Percentiles rank a stretch among this genome's conserved stretches.
phyloP scores from a whole-genome alignment of 2,329 filamentous ascomycete species.

The Xylariaceae sp. region DNA sequence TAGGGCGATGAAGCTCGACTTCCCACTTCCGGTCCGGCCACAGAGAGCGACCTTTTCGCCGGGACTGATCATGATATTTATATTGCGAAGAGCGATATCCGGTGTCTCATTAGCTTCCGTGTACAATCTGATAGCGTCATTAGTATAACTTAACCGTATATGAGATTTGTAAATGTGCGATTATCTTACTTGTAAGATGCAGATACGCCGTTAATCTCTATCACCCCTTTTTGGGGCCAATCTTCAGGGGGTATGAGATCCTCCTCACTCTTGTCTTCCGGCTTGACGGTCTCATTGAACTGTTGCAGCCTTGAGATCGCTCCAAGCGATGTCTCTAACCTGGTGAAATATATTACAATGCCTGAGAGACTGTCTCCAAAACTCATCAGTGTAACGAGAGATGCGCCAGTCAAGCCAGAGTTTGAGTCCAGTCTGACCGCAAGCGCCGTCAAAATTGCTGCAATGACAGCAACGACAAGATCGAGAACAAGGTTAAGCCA shows the following conservation, averaged over 20 bases:
- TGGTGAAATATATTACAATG: constrained; percentile 39
- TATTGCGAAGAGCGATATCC: too few species aligned
- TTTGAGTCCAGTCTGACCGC: constrained; percentile 32
- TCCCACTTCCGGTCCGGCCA: constrained; percentile 42
- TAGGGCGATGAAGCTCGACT: constrained; percentile 47
- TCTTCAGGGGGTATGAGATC: constrained; percentile 30
- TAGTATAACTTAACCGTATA: too few species aligned
- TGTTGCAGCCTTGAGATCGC: constrained; percentile 40
- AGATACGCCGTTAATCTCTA: constrained; percentile 33
- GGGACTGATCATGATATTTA: background rate
- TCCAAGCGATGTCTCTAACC: constrained; percentile 43
- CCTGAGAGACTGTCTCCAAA: constrained; percentile 36
- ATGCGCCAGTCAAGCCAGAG: constrained; percentile 36
- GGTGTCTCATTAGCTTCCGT: too few species aligned
- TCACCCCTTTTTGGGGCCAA: constrained; percentile 37
- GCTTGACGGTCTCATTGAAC: constrained; percentile 31
- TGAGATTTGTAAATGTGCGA: too few species aligned
- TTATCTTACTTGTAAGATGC: constrained; percentile 40
- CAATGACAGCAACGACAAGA: constrained; percentile 31
- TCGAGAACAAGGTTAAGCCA: constrained; percentile 34
- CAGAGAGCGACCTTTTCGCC: constrained; percentile 18
- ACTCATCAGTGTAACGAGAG: constrained; percentile 41
- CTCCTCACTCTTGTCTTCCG: constrained; percentile 31
- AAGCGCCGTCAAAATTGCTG: constrained; percentile 31
- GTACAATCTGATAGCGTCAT: too few species aligned